These are phyloP conservation scores for Fusarium neocosmosporiellum DNA, from an alignment of 2,329 filamentous ascomycete species.

Conservation along the genomic window DNA sequence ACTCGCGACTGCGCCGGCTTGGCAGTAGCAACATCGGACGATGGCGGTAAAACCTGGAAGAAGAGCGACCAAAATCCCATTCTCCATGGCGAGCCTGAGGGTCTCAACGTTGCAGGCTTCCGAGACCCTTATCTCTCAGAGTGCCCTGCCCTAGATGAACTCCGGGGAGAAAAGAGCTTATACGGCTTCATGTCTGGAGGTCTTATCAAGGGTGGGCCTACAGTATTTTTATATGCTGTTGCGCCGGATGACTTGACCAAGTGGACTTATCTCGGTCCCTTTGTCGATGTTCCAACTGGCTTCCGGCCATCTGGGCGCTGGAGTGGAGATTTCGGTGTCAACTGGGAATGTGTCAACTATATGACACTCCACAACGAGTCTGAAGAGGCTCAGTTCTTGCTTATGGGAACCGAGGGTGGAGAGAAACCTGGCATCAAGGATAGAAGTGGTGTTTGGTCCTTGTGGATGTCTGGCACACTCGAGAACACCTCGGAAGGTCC, in stretches of 20 bases:
- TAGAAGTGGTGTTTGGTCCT: conserved; percentile 21
- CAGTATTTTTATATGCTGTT: conserved; percentile 59
- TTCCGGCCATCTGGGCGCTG: conserved; percentile 53
- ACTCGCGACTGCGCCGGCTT: conserved; percentile 55
- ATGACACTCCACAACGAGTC: conserved; percentile 51
- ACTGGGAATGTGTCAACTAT: conserved; percentile 64
- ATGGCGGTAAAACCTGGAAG: conserved; percentile 50
- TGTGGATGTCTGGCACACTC: conserved; percentile 58
- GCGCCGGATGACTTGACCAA: conserved; percentile 51
- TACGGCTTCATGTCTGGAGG: conserved; percentile 63
- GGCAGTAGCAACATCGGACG: conserved; percentile 51
- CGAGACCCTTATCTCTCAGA: conserved; percentile 48
- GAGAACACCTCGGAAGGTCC: conserved; percentile 16
- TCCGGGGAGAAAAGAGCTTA: conserved; percentile 43
- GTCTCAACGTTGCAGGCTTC: conserved; percentile 46
- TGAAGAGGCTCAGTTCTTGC: conserved; percentile 52
- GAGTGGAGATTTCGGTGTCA: conserved; percentile 61
- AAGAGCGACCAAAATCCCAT: conserved; percentile 48
- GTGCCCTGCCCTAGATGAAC: conserved; percentile 44
- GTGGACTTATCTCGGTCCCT: conserved; percentile 58
- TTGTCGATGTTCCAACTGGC: conserved; percentile 54
- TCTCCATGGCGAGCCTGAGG: conserved; percentile 43
- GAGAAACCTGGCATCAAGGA: conserved; percentile 33
- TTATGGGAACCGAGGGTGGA: conserved; percentile 59
- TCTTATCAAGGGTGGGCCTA: conserved; percentile 53